Percentiles rank a stretch among this genome's conserved stretches.
Evolutionary conservation across 2,329 filamentous ascomycete species (phyloP).

Genomic region (Hortaea sp.): DNA sequence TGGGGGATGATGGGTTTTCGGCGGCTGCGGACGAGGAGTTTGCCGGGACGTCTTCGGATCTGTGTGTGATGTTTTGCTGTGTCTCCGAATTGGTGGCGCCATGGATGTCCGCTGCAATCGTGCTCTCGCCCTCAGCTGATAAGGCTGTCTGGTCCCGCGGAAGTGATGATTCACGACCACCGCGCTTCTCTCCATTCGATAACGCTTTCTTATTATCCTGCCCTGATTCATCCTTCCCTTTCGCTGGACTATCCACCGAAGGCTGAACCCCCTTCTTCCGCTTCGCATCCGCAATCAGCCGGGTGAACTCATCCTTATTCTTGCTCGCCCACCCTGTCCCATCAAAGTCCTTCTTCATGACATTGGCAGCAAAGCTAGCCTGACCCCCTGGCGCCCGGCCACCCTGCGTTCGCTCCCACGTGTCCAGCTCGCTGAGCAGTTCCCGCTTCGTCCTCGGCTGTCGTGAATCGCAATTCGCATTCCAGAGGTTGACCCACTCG

Average conservation of each 20-base stretch:
- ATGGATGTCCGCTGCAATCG: too few relatives aligned
- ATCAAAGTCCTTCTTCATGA: conserved; percentile 87
- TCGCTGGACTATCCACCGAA: conserved; percentile 6
- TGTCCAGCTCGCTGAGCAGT: conserved; percentile 66
- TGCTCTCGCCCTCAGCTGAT: too few relatives aligned
- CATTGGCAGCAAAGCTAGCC: conserved; percentile 30
- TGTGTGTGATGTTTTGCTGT: too few relatives aligned
- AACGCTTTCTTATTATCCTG: too few relatives aligned
- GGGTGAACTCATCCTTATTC: conserved; percentile 66
- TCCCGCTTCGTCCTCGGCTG: conserved; percentile 60
- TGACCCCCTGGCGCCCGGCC: conserved; percentile 40
- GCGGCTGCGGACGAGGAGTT: too few relatives aligned
- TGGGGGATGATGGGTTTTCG: too few relatives aligned
- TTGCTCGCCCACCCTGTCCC: conserved; percentile 61
- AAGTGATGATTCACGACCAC: too few relatives aligned
- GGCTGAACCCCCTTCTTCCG: conserved; percentile 35
- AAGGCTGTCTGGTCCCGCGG: too few relatives aligned
- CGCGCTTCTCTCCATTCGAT: too few relatives aligned
- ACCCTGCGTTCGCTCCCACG: conserved; percentile 80
- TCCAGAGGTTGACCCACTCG: conserved; percentile 94
- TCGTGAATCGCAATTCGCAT: conserved; percentile 86
- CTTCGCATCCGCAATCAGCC: conserved; percentile 67
- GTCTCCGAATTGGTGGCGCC: too few relatives aligned
- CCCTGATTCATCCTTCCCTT: conserved; percentile 3
- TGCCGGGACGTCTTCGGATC: too few relatives aligned